Percentiles rank a stretch among this genome's conserved stretches.
Evolutionary conservation across 2,329 filamentous ascomycete genomes (phyloP).

Genomic region (Fusarium stilboides): DNA sequence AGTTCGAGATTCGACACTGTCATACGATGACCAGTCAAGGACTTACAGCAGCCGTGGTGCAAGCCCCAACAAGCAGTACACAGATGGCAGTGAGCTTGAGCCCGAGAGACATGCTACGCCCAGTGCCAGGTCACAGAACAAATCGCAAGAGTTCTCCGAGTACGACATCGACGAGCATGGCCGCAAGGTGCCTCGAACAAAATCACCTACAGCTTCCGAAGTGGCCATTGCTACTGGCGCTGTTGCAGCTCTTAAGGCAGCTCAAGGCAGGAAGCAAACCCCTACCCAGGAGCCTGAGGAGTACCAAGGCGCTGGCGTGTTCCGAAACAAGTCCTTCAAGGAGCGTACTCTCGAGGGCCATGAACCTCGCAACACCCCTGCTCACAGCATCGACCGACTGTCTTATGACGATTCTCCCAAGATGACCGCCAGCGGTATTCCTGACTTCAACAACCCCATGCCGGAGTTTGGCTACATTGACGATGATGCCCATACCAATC

Average conservation of each 20-base stretch:
- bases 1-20: conserved; percentile 58
- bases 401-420: conserved; percentile 67
- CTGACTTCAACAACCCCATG: conserved; percentile 78
- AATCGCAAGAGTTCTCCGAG: conserved; percentile 66
- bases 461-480: conserved; percentile 81
- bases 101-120: conserved; percentile 61
- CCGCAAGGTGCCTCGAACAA: conserved; percentile 65
- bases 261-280: conserved; percentile 63
- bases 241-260: conserved; percentile 67
- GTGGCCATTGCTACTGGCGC: conserved; percentile 71
- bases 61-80: conserved; percentile 61
- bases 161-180: conserved; percentile 73
- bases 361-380: conserved; percentile 68
- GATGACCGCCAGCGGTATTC: conserved; percentile 79
- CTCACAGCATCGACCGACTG: conserved; percentile 72
- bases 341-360: conserved; percentile 72
- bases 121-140: conserved; percentile 55
- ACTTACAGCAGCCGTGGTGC: conserved; percentile 54
- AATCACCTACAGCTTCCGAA: conserved; percentile 70
- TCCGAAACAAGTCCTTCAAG: conserved; percentile 76
- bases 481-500: conserved; percentile 85
- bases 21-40: conserved; percentile 51
- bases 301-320: conserved; percentile 67
- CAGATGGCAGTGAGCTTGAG: conserved; percentile 57
- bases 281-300: conserved; percentile 55